Conservation (phyloP, 805 yeast genomes). For the Saccharomycopsis lassenensis region DNA sequence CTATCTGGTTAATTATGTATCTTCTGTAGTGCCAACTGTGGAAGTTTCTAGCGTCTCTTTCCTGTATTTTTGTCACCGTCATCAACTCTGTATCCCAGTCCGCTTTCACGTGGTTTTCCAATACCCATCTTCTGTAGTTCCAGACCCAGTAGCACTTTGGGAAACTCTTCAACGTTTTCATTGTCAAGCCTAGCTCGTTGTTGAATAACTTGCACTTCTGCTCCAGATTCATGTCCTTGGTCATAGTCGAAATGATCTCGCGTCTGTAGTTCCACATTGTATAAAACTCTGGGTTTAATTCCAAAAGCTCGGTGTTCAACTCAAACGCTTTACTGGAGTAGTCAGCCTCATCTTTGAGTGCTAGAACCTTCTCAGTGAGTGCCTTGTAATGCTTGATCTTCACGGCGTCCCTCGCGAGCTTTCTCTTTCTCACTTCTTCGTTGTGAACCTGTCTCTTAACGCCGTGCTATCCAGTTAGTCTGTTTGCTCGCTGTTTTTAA, state of each 20-base stretch:
- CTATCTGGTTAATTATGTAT: slow-evolving; percentile 39
- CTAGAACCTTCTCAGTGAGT: slow-evolving; percentile 7
- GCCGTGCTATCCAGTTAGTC: slow-evolving; percentile 14
- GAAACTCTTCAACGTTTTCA: slow-evolving; percentile 44
- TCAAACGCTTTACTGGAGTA: slow-evolving; percentile 33
- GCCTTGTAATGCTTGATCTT: slow-evolving; percentile 12
- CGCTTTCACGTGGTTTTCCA: slow-evolving; percentile 40
- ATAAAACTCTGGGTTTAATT: slow-evolving; percentile 75
- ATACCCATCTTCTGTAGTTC: slow-evolving; percentile 84
- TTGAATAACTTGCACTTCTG: slow-evolving; percentile 26
- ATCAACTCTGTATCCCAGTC: slow-evolving; percentile 64
- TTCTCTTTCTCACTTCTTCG: slow-evolving; percentile 13
- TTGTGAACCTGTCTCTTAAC: slow-evolving; percentile 15
- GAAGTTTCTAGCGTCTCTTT: slow-evolving; percentile 70
- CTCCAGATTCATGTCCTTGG: not conserved
- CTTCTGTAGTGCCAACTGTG: slow-evolving; percentile 97
- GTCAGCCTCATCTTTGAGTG: slow-evolving; percentile 22
- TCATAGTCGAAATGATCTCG: slow-evolving; percentile 38
- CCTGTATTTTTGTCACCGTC: slow-evolving; percentile 57
- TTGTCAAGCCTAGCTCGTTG: slow-evolving; percentile 51
- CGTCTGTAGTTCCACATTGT: slow-evolving; percentile 86
- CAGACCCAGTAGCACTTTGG: slow-evolving; percentile 98
- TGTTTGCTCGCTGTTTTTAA: not conserved
- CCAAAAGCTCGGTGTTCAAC: slow-evolving; percentile 46
- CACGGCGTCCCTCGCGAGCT: slow-evolving; percentile 11